These are phyloP conservation scores for Fragilariopsis cylindrus DNA, from an alignment of 108 stramenopile genomes.

Conservation along the genomic window DNA sequence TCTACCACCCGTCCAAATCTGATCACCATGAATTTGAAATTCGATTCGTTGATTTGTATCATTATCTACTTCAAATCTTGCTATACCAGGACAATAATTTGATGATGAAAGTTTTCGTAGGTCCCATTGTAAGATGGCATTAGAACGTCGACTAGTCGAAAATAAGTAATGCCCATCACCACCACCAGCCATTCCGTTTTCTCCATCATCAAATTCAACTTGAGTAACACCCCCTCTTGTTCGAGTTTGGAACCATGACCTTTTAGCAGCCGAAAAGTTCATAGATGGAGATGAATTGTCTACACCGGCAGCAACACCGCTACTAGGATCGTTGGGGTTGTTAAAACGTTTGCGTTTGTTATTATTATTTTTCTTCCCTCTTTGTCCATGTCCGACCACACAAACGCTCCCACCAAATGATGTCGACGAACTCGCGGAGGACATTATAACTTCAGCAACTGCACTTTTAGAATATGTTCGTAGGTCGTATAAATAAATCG, in stretches of 20 bases:
- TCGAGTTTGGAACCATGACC: conserved; percentile 74
- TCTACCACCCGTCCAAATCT: conserved; percentile 58
- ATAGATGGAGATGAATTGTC: conserved; percentile 4
- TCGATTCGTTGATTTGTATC: conserved; percentile 82
- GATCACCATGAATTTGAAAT: conserved; percentile 54
- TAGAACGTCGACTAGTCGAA: conserved; percentile 68
- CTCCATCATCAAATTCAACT: conserved; percentile 49
- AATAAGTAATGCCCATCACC: conserved; percentile 42
- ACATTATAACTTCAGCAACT: conserved; percentile 29
- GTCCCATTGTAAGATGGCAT: conserved; percentile 81
- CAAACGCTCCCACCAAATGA: conserved; percentile 17
- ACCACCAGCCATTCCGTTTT: conserved; percentile 21
- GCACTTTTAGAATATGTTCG: conserved; percentile 34
- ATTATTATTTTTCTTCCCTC: conserved; percentile 30
- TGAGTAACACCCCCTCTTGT: conserved; percentile 79
- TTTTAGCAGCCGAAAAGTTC: conserved; percentile 63
- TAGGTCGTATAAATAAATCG: conserved; percentile 83
- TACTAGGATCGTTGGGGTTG: conserved; percentile 1
- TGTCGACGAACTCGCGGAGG: conserved; percentile 8
- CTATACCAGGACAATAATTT: conserved; percentile 55
- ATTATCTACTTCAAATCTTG: conserved; percentile 58
- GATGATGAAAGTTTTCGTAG: conserved; percentile 60
- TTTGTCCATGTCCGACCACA: conserved; percentile 72
- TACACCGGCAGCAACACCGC: conserved; percentile 3
- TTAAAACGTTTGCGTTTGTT: conserved; percentile 51